Evolutionary conservation across 2,329 filamentous ascomycete species (phyloP), one percentile per base, ranked within the genome.

Genomic region (Cyphellophora attinorum): DNA sequence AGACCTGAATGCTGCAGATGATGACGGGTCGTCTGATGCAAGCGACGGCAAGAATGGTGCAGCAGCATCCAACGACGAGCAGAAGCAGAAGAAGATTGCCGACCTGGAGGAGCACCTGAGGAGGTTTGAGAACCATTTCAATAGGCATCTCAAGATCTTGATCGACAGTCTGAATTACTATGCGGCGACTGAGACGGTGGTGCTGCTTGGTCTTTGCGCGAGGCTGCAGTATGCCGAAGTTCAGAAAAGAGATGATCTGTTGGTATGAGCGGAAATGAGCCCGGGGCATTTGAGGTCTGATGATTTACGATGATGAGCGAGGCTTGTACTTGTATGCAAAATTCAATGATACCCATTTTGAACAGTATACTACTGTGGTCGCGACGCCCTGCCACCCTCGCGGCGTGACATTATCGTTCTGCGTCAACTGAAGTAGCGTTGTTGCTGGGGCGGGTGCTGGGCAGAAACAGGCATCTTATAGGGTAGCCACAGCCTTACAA

Each of bases 111-210:
- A 94, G 45, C 85, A 88, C 39, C 74, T 98, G 40, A 76, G 77
- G 53, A 86, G 89, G 60, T 96, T 93, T 65, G 91, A 98, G 58
- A 78, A 80, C 45, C 93, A 94, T 54, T 98, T 98, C 56, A 83
- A 81, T 38, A 69, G 86, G 30, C 89, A 96, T 60, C 62, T 98
- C 50, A 88, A 93, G 64, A 94, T 96, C 47, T 60, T 98, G 50
- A 76, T 96, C 23, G 91, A 96, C 55, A 89, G 85, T 35, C 25
- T 98, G 43, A 96, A 98, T 51, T 94, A 96, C 59, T 93, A 95
- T 50, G 91, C 91, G 3, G 91, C 91, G 0, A 96, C 91, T 0
- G 91, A 98, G 65, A 96, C 91, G 25, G 89, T 95, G 3, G 91
- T 94, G 12, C 70, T 98, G 45, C 64, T 96, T 42, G 89, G 88